Evolutionary conservation across 352 stramenopile species (phyloP), one percentile per base, ranked within the genome.

Genomic region (Phytophthora lateralis): DNA sequence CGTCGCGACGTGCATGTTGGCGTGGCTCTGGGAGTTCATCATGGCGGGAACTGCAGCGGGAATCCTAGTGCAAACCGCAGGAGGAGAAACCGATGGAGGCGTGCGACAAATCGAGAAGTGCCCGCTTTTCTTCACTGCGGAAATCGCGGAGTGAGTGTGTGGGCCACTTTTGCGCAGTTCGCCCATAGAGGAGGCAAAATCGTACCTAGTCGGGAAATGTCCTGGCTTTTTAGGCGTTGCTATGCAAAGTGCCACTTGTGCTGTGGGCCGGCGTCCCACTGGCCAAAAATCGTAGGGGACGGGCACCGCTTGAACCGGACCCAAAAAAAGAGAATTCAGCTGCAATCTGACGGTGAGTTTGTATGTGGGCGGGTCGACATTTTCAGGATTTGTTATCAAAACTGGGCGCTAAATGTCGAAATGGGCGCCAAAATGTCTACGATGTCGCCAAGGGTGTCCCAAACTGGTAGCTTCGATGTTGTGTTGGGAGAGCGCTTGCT

Each of bases 1-100:
- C 38, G 68, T 29, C 53, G 70, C 63, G 39, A 80, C 71, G 44
- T 71, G 49, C 68, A 77, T 75, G 50, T 67, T 69, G n/a, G 57
- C 49, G 21, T 69, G 52, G 29, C 63, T 76, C 27, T 66, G 61
- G 14, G 65, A 60, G 35, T 71, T 66, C 46, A 73, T 76, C 46
- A 55, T 71, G 43, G 37, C 27, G 24, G n/a, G n/a, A n/a, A n/a
- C n/a, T n/a, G n/a, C n/a, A n/a, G n/a, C n/a, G n/a, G 29, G 38
- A 53, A 55, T 58, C 39, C 18, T 35, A 69, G 11, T 46, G 26
- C 37, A 35, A 27, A 49, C 17, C 21, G 56, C 58, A 45, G 24
- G 2, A 58, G 46, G 35, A 43, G 32, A 69, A 70, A 62, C 48
- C 34, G 55, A 44, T 45, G 20, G 37, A 18, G 15, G 17, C 15